These are phyloP conservation scores for Keithomyces neogunnii DNA, from an alignment of 2,329 filamentous ascomycete species.

Conservation along the genomic window DNA sequence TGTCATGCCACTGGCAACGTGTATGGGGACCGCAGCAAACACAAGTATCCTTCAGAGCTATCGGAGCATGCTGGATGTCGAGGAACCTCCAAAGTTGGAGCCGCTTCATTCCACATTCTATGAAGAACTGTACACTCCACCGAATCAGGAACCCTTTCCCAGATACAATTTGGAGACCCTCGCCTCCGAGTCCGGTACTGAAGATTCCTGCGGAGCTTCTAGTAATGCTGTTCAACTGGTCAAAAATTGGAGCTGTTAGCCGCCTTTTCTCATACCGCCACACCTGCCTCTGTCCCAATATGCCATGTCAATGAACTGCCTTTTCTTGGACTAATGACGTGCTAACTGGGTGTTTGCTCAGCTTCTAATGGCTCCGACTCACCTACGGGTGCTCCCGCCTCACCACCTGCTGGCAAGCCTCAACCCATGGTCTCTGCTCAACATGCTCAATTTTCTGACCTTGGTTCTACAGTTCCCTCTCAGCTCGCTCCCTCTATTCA, in stretches of 20 bases:
- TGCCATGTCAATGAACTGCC: slow-evolving; percentile 6
- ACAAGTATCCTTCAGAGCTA: slow-evolving; percentile 24
- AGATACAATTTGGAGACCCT: slow-evolving; percentile 1
- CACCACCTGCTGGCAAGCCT: slow-evolving; percentile 31
- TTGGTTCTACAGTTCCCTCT: slow-evolving; percentile 21
- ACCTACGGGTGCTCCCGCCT: slow-evolving; percentile 32
- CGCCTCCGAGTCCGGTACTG: background rate
- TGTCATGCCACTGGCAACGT: slow-evolving; percentile 2
- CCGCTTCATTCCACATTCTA: slow-evolving; percentile 35
- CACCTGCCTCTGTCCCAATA: background rate
- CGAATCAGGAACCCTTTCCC: slow-evolving; percentile 14
- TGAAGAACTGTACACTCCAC: slow-evolving; percentile 34
- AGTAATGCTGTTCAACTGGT: background rate
- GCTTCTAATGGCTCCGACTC: slow-evolving; percentile 38
- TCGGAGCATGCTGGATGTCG: slow-evolving; percentile 47
- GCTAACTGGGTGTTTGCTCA: slow-evolving; percentile 17
- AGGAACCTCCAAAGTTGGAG: slow-evolving; percentile 36
- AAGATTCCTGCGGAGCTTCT: background rate
- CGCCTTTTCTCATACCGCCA: slow-evolving; percentile 9
- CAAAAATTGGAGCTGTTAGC: slow-evolving; percentile 25
- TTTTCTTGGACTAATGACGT: slow-evolving; percentile 10
- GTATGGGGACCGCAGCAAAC: slow-evolving; percentile 6
- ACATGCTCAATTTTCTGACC: slow-evolving; percentile 29
- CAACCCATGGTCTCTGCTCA: slow-evolving; percentile 17
- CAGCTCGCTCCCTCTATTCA: slow-evolving; percentile 37